Evolutionary conservation across 257 asterid species (phyloP), one percentile per base, ranked within the genome.

Genomic region (Knoxia roxburghii): DNA sequence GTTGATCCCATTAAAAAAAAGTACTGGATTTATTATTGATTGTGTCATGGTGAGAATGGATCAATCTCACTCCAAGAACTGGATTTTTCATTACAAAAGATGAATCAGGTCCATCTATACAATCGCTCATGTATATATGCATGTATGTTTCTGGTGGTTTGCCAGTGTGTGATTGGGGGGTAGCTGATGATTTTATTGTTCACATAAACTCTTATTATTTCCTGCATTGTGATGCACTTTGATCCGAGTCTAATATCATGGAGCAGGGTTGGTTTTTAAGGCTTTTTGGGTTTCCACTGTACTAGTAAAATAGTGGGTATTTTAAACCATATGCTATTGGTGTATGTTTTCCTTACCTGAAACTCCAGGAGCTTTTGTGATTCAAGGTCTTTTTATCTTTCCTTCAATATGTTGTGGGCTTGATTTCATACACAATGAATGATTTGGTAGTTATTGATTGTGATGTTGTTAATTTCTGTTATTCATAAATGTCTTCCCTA

Each of bases 151-250:
- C 4, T 39, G 54, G 54, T 43, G 39, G 24, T 41, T 43, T 33
- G 49, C 2, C 67, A 62, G 17, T 21, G n/a, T 21, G n/a, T 61
- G 52, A 61, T 61, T 46, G 43, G 39, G 7, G n/a, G n/a, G n/a
- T n/a, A n/a, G n/a, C n/a, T n/a, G n/a, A 37, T 37, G 4, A 37
- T 9, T 37, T 37, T 37, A 37, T 37, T 62, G 61, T 12, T 55
- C 13, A 26, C 39, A 26, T 62, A 2, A 13, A 41, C 20, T 62
- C 40, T 26, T 13, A 4, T 51, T 37, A 23, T 60, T 60, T 11
- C 66, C 30, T 61, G 66, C 12, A 23, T n/a, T 39, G 35, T 61
- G 49, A 32, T 64, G 68, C 56, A 45, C n/a, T 46, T 64, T 15
- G 5, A 2, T 26, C n/a, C n/a, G n/a, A n/a, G n/a, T n/a, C n/a